A percentile compares a stretch with the other conserved stretches of the same genome.
Conservation (phyloP, 2,329 filamentous ascomycete species). For the Magnaporthales sp. region DNA sequence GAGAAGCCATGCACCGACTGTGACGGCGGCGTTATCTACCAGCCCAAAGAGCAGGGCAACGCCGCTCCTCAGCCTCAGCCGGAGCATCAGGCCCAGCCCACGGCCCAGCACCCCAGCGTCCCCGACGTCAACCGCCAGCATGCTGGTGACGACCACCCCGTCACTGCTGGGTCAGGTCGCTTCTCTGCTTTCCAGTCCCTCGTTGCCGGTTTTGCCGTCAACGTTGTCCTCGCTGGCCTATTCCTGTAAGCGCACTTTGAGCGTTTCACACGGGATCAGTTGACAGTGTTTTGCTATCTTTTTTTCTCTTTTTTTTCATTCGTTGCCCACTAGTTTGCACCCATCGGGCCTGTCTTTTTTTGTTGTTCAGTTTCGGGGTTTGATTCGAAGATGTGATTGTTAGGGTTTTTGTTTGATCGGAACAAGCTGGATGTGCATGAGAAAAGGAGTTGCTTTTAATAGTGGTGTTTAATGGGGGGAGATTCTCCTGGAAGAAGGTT, state of each 20-base stretch:
- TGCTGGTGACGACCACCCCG: background rate
- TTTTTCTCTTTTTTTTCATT: background rate
- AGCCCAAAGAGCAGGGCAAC: background rate
- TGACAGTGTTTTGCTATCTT: background rate
- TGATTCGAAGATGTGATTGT: background rate
- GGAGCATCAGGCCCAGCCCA: background rate
- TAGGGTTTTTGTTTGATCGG: background rate
- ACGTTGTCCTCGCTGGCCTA: background rate
- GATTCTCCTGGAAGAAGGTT: background rate
- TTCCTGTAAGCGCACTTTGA: background rate
- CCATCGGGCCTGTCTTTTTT: background rate
- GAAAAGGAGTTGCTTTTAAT: background rate
- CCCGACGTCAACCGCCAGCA: background rate
- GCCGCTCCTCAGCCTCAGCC: background rate
- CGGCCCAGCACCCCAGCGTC: background rate
- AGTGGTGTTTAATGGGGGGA: background rate
- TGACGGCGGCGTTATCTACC: conserved; percentile 1
- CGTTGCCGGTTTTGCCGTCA: background rate
- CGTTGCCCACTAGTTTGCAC: background rate
- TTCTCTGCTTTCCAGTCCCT: background rate
- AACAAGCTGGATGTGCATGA: background rate
- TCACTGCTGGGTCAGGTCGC: background rate
- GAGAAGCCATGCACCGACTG: background rate
- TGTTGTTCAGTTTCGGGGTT: background rate
- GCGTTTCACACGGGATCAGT: background rate